Base-by-base conservation (phyloP, 2,329 filamentous ascomycete genomes). In the Plenodomus lindquistii region DNA sequence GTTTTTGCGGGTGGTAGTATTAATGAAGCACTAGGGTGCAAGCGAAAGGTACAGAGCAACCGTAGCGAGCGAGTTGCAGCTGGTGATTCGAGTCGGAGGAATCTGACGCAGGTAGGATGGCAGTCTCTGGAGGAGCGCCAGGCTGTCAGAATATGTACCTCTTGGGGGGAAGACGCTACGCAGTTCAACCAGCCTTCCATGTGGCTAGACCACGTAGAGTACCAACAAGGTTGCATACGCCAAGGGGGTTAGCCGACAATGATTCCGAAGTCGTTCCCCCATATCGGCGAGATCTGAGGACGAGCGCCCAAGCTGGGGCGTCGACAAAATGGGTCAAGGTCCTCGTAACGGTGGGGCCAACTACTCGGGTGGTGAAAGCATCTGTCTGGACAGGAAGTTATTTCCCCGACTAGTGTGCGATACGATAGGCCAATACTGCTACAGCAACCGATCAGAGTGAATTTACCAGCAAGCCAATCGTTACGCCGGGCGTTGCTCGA, bases 1-100 rank as follows among this genome's bases (percentile, higher is more conserved):
- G 29, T 51, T 44, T 40, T 50, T 37, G 37, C 58, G 51, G 45
- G 52, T 56, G 31, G 48, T 44, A 17, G 38, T 22, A 20, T 38
- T 49, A 53, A 50, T 48, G 31, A 57, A 53, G 50, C 52, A 52
- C 48, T 43, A 35, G 51, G 44, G 50, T 59, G 53, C 58, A 62
- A 67, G 59, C 57, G 62, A 65, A 57, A 54, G 60, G 53, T 40
- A 59, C 52, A 68, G 52, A 58, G 62, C 56, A 70, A 70, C 69
- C 68, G 64, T 72, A 72, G 63, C 67, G 69, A 71, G 62, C 57
- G 69, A 72, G 69, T 63, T 71, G 56, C 65, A 57, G 36, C 52
- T 63, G 57, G 20, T 24, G 27, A 42, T 13, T 49, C 45, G 41
- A 48, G 38, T 24, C 22, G 22, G 5, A 24, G 22, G 22, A n/a